Evolutionary conservation across 768 basidiomycete genomes (phyloP).

Genomic region (Hypholoma sublateritium): DNA sequence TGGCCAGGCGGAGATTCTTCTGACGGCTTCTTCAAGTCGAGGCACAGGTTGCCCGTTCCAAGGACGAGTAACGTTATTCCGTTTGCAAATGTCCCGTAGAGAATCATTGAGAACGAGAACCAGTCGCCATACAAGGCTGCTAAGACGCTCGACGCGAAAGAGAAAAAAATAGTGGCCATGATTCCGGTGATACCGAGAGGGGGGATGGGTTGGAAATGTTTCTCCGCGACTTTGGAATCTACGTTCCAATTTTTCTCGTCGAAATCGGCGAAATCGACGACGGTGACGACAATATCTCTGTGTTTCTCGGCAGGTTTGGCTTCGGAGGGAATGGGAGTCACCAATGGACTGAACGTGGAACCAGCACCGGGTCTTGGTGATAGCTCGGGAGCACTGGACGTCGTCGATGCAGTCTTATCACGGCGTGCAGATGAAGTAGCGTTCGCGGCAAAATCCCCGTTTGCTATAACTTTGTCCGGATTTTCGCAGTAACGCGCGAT

Average conservation of each 20-base stretch:
- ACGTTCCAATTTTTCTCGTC: too few relatives aligned
- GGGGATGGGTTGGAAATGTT: neutral
- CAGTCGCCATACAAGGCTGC: slow-evolving; percentile 11
- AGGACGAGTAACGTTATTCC: slow-evolving; percentile 9
- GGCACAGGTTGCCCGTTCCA: slow-evolving; percentile 7
- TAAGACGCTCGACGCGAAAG: neutral
- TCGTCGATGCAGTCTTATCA: too few relatives aligned
- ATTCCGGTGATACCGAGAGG: neutral
- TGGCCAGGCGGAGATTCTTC: slow-evolving; percentile 8
- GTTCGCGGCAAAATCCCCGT: too few relatives aligned
- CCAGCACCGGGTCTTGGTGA: too few relatives aligned
- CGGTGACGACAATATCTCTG: neutral
- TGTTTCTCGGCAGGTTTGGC: too few relatives aligned
- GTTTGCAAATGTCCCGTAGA: slow-evolving; percentile 8
- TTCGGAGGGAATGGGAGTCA: too few relatives aligned
- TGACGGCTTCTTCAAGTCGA: slow-evolving; percentile 4
- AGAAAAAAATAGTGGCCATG: neutral
- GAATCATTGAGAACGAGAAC: slow-evolving; percentile 14
- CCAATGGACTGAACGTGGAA: too few relatives aligned
- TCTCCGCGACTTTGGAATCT: neutral
- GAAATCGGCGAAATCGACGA: neutral
- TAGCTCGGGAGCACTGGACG: too few relatives aligned
- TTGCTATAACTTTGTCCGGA: too few relatives aligned
- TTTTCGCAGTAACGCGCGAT: neutral
- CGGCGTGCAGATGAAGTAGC: too few relatives aligned